phyloP scores from a whole-genome alignment of 345 rosid species.

The Noccaea caerulescens region DNA sequence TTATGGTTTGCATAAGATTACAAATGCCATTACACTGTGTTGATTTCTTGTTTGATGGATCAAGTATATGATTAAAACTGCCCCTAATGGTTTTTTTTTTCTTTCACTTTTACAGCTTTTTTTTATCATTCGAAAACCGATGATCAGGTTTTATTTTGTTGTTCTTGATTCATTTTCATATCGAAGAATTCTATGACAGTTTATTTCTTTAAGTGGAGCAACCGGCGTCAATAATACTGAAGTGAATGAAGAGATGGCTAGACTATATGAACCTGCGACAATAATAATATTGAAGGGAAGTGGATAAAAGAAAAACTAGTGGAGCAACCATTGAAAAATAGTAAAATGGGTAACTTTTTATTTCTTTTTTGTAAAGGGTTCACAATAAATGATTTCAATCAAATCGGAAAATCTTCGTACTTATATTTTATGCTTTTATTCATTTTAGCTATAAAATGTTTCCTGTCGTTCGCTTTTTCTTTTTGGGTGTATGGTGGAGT shows the following conservation, averaged over 20 bases:
- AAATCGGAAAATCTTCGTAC: slow-evolving; percentile 43
- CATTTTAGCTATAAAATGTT: slow-evolving; percentile 11
- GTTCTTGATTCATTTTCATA: too few species aligned
- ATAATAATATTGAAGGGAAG: too few species aligned
- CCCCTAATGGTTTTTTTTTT: neutral
- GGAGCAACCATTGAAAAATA: slow-evolving; percentile 47
- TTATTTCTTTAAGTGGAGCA: slow-evolving; percentile 12
- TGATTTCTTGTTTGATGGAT: neutral
- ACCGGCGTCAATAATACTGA: slow-evolving; percentile 14
- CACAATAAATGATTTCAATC: slow-evolving; percentile 40
- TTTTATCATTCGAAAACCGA: too few species aligned
- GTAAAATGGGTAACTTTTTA: slow-evolving; percentile 20
- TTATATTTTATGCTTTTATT: slow-evolving; percentile 30
- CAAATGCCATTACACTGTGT: neutral
- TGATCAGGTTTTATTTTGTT: too few species aligned
- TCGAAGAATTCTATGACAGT: too few species aligned
- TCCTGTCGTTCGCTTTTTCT: slow-evolving; percentile 14
- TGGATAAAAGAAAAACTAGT: slow-evolving; percentile 11
- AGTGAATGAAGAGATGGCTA: slow-evolving; percentile 11
- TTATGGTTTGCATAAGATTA: neutral
- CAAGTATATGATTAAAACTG: neutral
- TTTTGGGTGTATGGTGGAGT: slow-evolving; percentile 49
- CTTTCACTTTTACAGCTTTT: too few species aligned
- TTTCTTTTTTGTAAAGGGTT: slow-evolving; percentile 50
- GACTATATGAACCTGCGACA: too few species aligned